A percentile compares a stretch with the other conserved stretches of the same genome.
Evolutionary conservation across 2,329 filamentous ascomycete species (phyloP).

Genomic region (Cercospora janseana): DNA sequence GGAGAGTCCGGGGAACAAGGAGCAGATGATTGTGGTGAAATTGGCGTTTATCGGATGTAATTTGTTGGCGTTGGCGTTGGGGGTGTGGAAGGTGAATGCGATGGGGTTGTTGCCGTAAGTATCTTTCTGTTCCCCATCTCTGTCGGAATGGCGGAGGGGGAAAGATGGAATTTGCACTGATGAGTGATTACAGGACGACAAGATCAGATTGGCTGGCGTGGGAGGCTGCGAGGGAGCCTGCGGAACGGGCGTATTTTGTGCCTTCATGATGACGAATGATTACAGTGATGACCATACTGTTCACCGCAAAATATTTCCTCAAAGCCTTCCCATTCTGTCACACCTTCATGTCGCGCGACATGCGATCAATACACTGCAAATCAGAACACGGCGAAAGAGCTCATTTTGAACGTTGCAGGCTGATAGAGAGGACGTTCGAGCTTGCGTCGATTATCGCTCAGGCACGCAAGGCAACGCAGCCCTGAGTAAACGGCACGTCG

Average conservation of each 20-base stretch:
- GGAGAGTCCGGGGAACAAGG: conserved; percentile 74
- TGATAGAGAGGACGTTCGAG: too few species aligned
- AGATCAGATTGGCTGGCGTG: conserved; percentile 97
- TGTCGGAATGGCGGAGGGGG: too few species aligned
- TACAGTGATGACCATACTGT: too few species aligned
- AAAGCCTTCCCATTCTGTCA: neutral
- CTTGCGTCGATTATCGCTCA: neutral
- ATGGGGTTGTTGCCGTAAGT: conserved; percentile 93
- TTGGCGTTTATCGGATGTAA: conserved; percentile 85
- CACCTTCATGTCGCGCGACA: too few species aligned
- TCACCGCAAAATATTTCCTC: too few species aligned
- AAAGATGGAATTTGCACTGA: too few species aligned
- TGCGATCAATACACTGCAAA: too few species aligned
- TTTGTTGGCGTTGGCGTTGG: conserved; percentile 74
- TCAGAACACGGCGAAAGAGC: neutral
- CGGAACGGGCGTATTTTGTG: conserved; percentile 57
- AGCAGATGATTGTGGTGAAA: conserved; percentile 78
- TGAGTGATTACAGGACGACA: conserved; percentile 66
- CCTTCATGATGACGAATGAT: conserved; percentile 24
- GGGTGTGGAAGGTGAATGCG: conserved; percentile 92
- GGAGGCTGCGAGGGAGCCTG: conserved; percentile 71
- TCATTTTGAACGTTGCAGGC: too few species aligned
- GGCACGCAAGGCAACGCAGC: neutral
- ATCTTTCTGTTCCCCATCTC: too few species aligned
- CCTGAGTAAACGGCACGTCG: too few species aligned